Base-by-base conservation (phyloP, 306 rosid genomes). In the Lathyrus sativus region DNA sequence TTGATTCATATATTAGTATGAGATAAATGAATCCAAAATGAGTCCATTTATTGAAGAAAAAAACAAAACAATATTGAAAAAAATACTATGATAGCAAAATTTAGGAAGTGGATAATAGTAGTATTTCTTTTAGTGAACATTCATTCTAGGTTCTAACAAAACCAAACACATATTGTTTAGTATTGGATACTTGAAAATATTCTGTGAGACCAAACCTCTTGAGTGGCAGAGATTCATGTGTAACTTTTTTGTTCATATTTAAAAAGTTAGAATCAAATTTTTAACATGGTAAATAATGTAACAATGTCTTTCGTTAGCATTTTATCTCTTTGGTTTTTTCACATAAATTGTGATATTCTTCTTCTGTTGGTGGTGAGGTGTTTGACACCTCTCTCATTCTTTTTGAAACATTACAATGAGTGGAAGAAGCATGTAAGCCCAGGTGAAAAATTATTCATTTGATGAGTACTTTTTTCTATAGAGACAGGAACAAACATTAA, bases 181-280 rank as follows among this genome's bases (percentile, higher is more conserved):
- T 14, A n/a, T 33, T 68, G 14, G 13, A 57, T 80, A 87, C 96
- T 95, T 68, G 78, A 22, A 44, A 86, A 42, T 66, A 92, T 65
- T 65, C 79, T 80, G 3, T 64, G 77, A 48, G 87, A 72, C 98
- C 95, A 92, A 70, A n/a, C n/a, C n/a, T n/a, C n/a, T n/a, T n/a
- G n/a, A n/a, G n/a, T n/a, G n/a, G n/a, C n/a, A n/a, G n/a, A n/a
- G n/a, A n/a, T n/a, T n/a, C n/a, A n/a, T n/a, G n/a, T n/a, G n/a
- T n/a, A n/a, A n/a, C n/a, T n/a, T n/a, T n/a, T n/a, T n/a, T n/a
- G n/a, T n/a, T n/a, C n/a, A n/a, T n/a, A n/a, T n/a, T n/a, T n/a
- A n/a, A n/a, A n/a, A n/a, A n/a, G n/a, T n/a, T n/a, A n/a, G n/a
- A n/a, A n/a, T n/a, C n/a, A n/a, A n/a, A n/a, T n/a, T n/a, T n/a